Conservation (phyloP, 192 early-diverging fungal genomes). For the Physocladia obscura region DNA sequence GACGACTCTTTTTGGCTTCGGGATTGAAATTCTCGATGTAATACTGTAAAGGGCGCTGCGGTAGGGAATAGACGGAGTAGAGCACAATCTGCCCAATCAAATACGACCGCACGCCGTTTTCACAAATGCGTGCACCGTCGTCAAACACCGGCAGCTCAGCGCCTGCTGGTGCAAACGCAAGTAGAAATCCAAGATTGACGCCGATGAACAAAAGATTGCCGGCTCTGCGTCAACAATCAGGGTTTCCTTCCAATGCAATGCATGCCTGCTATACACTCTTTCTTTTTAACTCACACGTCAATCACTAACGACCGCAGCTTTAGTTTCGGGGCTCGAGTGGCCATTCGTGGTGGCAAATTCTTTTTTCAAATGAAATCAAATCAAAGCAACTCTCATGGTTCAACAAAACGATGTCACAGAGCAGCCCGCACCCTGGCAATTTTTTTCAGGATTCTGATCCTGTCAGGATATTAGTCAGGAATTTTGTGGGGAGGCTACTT, state of each 20-base stretch:
- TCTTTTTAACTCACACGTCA: slow-evolving; percentile 22
- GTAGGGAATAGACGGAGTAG: slow-evolving; percentile 27
- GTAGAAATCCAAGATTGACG: slow-evolving; percentile 6
- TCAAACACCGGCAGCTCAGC: not conserved
- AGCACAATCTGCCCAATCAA: slow-evolving; percentile 26
- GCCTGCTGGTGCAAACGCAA: not conserved
- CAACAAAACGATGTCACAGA: too few species aligned
- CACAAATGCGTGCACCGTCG: not conserved
- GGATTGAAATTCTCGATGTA: slow-evolving; percentile 29
- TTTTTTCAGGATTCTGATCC: too few species aligned
- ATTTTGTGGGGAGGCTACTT: too few species aligned
- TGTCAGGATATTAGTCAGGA: too few species aligned
- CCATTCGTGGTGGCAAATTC: not conserved
- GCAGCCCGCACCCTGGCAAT: too few species aligned
- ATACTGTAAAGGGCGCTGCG: slow-evolving; percentile 31
- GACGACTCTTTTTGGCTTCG: not conserved
- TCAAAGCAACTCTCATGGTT: too few species aligned
- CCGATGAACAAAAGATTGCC: slow-evolving; percentile 17
- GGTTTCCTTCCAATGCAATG: not conserved
- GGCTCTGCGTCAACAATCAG: not conserved
- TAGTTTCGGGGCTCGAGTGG: slow-evolving; percentile 6
- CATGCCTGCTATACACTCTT: too few species aligned
- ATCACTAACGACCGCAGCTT: slow-evolving; percentile 3
- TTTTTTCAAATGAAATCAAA: too few species aligned
- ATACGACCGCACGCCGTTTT: slow-evolving; percentile 11